phyloP scores from a whole-genome alignment of 805 yeast genomes.

The Spathaspora boniae region DNA sequence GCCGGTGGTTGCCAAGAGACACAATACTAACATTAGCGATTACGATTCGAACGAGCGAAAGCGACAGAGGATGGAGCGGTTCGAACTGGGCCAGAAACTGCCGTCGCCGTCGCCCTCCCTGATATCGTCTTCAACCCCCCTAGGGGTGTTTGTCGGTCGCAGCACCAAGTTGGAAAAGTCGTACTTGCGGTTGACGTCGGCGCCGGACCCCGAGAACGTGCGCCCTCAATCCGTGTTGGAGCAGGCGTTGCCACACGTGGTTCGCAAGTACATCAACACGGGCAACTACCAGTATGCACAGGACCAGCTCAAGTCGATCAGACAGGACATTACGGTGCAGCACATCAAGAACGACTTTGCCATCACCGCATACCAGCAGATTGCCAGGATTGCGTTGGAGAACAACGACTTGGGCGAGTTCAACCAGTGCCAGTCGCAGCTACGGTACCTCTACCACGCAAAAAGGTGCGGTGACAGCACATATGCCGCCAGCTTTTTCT shows the following conservation, averaged over 20 bases:
- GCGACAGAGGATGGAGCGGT: constrained; percentile 46
- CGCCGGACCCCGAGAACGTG: constrained; percentile 80
- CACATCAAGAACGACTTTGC: constrained; percentile 77
- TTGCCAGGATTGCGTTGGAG: constrained; percentile 82
- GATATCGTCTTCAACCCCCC: neutral
- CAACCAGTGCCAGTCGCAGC: constrained; percentile 88
- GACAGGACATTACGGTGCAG: constrained; percentile 94
- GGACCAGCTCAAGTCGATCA: constrained; percentile 85
- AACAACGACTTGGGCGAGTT: constrained; percentile 88
- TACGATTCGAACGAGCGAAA: constrained; percentile 33
- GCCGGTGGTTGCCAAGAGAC: neutral
- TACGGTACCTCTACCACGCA: constrained; percentile 56
- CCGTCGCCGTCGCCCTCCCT: neutral
- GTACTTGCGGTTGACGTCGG: constrained; percentile 83
- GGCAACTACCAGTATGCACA: constrained; percentile 68
- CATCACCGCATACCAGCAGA: constrained; percentile 75
- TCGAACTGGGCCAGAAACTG: constrained; percentile 22
- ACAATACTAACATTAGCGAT: constrained; percentile 7
- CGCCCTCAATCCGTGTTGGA: constrained; percentile 67
- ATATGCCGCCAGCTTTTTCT: constrained; percentile 15
- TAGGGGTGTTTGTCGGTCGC: constrained; percentile 49
- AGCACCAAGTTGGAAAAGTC: constrained; percentile 67
- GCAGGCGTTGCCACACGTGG: constrained; percentile 52
- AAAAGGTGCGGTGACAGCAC: constrained; percentile 28
- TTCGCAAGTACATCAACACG: constrained; percentile 16